These are phyloP conservation scores for Pisolithus tinctorius DNA, from an alignment of 768 basidiomycete genomes.

Conservation along the genomic window DNA sequence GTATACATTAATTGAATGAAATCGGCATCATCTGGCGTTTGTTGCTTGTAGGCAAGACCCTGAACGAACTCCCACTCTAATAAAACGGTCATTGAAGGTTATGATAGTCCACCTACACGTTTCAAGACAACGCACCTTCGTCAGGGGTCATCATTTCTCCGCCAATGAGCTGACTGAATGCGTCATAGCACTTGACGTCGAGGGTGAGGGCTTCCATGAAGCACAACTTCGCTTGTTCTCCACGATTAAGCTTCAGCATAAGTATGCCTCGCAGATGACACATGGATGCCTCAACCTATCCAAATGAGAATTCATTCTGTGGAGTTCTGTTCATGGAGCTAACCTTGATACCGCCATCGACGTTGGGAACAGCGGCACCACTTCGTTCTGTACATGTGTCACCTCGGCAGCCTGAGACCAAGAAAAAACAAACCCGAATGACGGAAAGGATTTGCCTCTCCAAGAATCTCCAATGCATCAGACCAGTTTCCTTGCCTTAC, in stretches of 20 bases:
- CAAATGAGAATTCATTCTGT: not conserved
- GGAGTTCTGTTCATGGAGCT: slow-evolving; percentile 9
- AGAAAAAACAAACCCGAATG: slow-evolving; percentile 45
- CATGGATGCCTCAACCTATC: slow-evolving; percentile 95
- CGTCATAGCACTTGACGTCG: slow-evolving; percentile 96
- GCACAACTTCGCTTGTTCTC: slow-evolving; percentile 85
- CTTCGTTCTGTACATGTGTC: slow-evolving; percentile 40
- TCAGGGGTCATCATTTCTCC: slow-evolving; percentile 95
- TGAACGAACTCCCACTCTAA: slow-evolving; percentile 96
- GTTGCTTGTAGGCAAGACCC: slow-evolving; percentile 71
- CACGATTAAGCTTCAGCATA: slow-evolving; percentile 90
- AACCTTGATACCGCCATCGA: slow-evolving; percentile 94
- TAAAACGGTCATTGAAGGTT: slow-evolving; percentile 1
- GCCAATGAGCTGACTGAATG: slow-evolving; percentile 82
- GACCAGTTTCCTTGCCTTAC: slow-evolving; percentile 87
- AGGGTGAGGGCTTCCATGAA: slow-evolving; percentile 93
- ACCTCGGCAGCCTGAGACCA: not conserved
- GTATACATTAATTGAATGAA: slow-evolving; percentile 94
- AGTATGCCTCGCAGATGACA: slow-evolving; percentile 90
- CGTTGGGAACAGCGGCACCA: slow-evolving; percentile 67
- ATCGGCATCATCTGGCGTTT: slow-evolving; percentile 81
- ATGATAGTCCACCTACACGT: not conserved
- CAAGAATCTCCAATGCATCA: slow-evolving; percentile 88
- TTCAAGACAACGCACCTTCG: slow-evolving; percentile 62
- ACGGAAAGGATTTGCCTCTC: slow-evolving; percentile 85